phyloP scores from a whole-genome alignment of 2,329 filamentous ascomycete species.

The Xylaria digitata region DNA sequence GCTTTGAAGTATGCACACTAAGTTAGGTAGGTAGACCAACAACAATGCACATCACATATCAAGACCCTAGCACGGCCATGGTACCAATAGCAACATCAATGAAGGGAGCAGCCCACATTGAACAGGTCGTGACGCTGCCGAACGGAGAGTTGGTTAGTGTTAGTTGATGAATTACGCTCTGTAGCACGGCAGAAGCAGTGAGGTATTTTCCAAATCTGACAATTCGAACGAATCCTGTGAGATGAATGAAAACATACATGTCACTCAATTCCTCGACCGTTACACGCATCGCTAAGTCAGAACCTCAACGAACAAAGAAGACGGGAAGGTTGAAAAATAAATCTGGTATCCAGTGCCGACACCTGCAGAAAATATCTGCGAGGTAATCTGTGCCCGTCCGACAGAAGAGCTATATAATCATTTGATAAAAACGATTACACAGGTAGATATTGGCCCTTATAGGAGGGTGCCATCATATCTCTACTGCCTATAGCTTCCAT shows the following conservation, averaged over 20 bases:
- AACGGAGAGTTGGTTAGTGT: neutral
- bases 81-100: conserved; percentile 9
- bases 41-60: conserved; percentile 7
- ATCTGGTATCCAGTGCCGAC: conserved; percentile 33
- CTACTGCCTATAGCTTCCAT: conserved; percentile 3
- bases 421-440: conserved; percentile 5
- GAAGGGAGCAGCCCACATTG: conserved; percentile 4
- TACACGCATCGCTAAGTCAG: conserved; percentile 17
- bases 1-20: conserved; percentile 3
- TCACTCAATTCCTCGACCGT: conserved; percentile 6
- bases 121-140: conserved; percentile 18
- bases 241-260: neutral
- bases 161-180: neutral
- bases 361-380: conserved; percentile 33
- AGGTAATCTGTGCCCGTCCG: conserved; percentile 26
- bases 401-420: neutral
- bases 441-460: conserved; percentile 14
- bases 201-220: conserved; percentile 12
- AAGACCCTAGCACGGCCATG: conserved; percentile 13
- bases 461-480: conserved; percentile 9
- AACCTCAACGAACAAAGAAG: conserved; percentile 13
- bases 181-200: conserved; percentile 18
- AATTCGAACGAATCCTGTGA: neutral
- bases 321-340: conserved; percentile 1
- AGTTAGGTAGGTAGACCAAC: neutral